Conservation (phyloP, 495 filamentous ascomycete species). For the Tuber calosporum region DNA sequence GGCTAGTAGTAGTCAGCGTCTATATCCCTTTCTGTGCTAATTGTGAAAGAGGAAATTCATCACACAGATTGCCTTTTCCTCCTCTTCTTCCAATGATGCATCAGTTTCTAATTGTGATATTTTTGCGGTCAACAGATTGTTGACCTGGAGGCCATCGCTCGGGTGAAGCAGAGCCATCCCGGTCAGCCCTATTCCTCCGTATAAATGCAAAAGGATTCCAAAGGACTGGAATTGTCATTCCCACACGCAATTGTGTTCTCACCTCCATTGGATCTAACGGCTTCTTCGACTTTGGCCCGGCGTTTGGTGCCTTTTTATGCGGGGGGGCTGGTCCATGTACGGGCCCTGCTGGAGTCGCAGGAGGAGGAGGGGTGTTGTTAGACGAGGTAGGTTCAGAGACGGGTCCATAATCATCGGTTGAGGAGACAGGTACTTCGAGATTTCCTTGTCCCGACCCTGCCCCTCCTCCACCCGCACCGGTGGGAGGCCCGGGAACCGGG, state of each 20-base stretch:
- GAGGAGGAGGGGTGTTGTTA: conserved; percentile 41
- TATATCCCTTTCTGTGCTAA: not conserved
- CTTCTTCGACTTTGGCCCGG: conserved; percentile 42
- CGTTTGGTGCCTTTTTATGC: conserved; percentile 21
- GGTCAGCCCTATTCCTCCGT: conserved; percentile 23
- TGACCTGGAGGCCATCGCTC: conserved; percentile 30
- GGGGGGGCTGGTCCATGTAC: conserved; percentile 12
- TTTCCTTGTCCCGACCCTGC: not conserved
- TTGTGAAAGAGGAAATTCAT: conserved; percentile 37
- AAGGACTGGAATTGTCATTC: conserved; percentile 39
- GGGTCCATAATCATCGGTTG: conserved; percentile 36
- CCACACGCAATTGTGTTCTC: conserved; percentile 34
- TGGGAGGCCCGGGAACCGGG: not conserved
- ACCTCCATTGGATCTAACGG: conserved; percentile 41
- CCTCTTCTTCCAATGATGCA: conserved; percentile 85
- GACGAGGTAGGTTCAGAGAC: conserved; percentile 40
- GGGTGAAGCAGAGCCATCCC: conserved; percentile 2
- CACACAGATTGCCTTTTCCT: conserved; percentile 94
- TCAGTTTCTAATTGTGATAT: conserved; percentile 93
- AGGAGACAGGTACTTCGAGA: not conserved
- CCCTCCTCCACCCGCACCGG: not conserved
- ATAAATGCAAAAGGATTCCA: conserved; percentile 1
- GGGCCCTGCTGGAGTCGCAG: conserved; percentile 51
- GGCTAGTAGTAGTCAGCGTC: conserved; percentile 47
- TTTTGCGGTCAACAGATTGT: conserved; percentile 79